phyloP scores from a whole-genome alignment of 2,329 filamentous ascomycete genomes.

The Pseudogymnoascus sp. region DNA sequence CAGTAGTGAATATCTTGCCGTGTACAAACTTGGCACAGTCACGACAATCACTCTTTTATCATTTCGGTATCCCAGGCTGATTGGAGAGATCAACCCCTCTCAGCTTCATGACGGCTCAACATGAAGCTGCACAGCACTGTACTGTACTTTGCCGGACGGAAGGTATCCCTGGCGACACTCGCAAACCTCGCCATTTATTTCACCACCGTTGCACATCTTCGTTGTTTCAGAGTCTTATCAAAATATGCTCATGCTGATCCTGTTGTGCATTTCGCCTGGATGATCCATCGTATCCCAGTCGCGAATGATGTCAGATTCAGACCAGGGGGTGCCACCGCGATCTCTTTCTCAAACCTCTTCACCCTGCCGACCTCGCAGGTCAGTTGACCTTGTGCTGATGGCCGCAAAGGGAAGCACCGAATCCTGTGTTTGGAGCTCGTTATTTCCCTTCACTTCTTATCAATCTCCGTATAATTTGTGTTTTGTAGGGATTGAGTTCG shows the following conservation, averaged over 20 bases:
- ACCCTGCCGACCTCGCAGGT: neutral
- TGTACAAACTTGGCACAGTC: neutral
- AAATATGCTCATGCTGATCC: slow-evolving; percentile 5
- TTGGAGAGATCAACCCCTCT: neutral
- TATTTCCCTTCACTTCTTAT: neutral
- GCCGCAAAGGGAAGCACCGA: neutral
- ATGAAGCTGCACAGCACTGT: neutral
- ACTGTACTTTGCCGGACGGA: neutral
- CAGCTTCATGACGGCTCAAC: neutral
- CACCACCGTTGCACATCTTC: slow-evolving; percentile 4
- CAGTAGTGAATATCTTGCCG: slow-evolving; percentile 4
- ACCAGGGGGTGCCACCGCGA: slow-evolving; percentile 1
- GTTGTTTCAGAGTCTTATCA: slow-evolving; percentile 7
- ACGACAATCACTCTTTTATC: neutral
- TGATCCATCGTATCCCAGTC: slow-evolving; percentile 1
- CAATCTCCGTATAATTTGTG: neutral
- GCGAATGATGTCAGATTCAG: slow-evolving; percentile 2
- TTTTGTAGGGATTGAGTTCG: neutral
- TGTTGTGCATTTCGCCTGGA: neutral
- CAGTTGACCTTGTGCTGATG: neutral
- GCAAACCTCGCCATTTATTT: neutral
- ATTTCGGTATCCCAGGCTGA: slow-evolving; percentile 3
- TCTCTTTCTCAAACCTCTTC: slow-evolving; percentile 1
- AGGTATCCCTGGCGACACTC: neutral
- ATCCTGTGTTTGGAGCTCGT: neutral